These are phyloP conservation scores for Nepenthes alata DNA, from an alignment of 179 eudicot species.

Conservation along the genomic window DNA sequence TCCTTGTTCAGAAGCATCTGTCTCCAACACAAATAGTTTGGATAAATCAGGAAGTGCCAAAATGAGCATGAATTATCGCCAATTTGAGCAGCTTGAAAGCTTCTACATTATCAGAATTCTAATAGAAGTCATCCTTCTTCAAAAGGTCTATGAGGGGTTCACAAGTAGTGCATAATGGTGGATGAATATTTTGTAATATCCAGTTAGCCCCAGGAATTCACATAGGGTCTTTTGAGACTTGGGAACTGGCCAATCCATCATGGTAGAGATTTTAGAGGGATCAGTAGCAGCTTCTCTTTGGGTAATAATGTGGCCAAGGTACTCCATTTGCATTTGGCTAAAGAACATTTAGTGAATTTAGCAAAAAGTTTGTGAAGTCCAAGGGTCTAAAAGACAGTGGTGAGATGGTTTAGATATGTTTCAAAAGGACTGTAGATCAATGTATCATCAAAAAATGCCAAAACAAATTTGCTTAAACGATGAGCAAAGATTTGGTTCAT, in stretches of 20 bases:
- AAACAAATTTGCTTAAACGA: not conserved
- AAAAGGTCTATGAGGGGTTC: not conserved
- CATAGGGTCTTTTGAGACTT: not conserved
- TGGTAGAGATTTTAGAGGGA: not conserved
- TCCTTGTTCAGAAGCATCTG: too few relatives aligned
- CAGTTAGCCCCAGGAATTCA: not conserved
- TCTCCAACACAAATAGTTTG: not conserved
- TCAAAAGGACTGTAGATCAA: not conserved
- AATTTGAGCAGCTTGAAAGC: not conserved
- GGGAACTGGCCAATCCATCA: not conserved
- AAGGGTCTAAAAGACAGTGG: not conserved
- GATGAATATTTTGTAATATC: not conserved
- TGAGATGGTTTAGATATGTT: not conserved
- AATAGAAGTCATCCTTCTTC: not conserved
- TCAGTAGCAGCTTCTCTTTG: not conserved
- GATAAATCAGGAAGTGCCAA: not conserved
- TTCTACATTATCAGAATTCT: not conserved
- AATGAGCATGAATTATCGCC: not conserved
- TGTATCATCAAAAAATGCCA: conserved; percentile 4
- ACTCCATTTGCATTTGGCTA: not conserved
- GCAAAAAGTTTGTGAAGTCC: not conserved
- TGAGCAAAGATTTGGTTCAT: not conserved
- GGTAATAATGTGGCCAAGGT: not conserved
- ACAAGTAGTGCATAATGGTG: not conserved
- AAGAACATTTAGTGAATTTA: not conserved